Base-by-base conservation (phyloP, 2,329 filamentous ascomycete genomes). In the Penicillium sp. region DNA sequence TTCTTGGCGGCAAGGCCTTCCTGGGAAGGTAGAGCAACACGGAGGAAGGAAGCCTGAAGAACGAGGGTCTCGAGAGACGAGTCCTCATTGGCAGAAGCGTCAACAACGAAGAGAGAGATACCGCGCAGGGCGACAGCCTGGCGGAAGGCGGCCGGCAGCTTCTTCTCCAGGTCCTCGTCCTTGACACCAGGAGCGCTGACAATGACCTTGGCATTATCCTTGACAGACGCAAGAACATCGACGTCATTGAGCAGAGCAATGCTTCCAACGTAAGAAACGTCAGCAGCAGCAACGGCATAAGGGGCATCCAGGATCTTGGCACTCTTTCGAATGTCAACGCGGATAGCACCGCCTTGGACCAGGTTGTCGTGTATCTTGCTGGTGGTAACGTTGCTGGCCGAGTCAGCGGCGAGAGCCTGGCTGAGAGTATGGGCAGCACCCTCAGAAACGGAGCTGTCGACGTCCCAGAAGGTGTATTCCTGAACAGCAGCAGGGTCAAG, bases 401-500 rank as follows among this genome's bases (percentile, higher is more conserved):
- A 81, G 62, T 86, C 82, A 28, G 76, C 78, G 3, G 84, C 81
- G 31, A 87, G 71, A 8, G 85, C 76, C 65, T 84, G 79, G 36
- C 80, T 82, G 44, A 87, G 68, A 41, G 76, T 81, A 20, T 81
- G 74, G 10, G 90, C 86, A 1, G 90, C 85, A 53, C 78, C 78
- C 46, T 81, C 79, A 46, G 87, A 81, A 1, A 78, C 74, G 25
- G 91, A 91, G 69, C 85, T 82, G 66, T 96, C 92, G 36, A 89
- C 70, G 62, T 96, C 89, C 91, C 92, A 97, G 81, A 99, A 96
- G 11, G 86, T 87, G 76, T 94, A 97, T 73, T 97, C 89, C 70
- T 89, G 82, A 18, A 86, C 84, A 18, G 73, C 69, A n/a, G 76
- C 68, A 20, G 70, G 62, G 56, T 84, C 80, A n/a, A 81, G 65